Conservation (phyloP, 768 basidiomycete genomes). For the Tulasnella sp. region DNA sequence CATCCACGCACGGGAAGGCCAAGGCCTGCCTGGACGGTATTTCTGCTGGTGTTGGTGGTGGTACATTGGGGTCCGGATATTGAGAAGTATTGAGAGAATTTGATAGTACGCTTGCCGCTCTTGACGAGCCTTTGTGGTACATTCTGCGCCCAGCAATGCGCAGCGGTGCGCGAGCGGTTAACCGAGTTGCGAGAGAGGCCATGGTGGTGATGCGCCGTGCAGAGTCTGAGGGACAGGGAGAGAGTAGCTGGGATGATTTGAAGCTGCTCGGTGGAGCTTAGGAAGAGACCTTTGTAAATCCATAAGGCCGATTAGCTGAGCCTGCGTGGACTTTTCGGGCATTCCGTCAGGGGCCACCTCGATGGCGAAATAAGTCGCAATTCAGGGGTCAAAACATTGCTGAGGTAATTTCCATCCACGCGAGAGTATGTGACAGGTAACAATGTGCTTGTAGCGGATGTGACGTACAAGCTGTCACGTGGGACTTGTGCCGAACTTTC, state of each 20-base stretch:
- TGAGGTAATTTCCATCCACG: constrained; percentile 3
- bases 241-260: not conserved
- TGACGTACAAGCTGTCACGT: not conserved
- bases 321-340: not conserved
- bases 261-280: constrained; percentile 3
- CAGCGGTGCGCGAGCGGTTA: constrained; percentile 3
- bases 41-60: not conserved
- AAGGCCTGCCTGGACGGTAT: constrained; percentile 15
- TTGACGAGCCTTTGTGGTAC: constrained; percentile 7
- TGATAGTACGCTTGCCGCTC: constrained; percentile 12
- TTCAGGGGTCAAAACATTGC: constrained; percentile 13
- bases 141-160: not conserved
- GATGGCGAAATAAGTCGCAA: constrained; percentile 12
- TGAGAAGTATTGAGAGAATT: not conserved
- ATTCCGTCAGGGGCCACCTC: not conserved
- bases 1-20: constrained; percentile 76
- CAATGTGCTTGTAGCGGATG: not conserved
- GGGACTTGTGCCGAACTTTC: not conserved
- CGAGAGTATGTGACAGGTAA: not conserved
- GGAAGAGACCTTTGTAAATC: not conserved
- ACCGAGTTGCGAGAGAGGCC: not conserved
- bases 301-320: constrained; percentile 1
- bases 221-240: not conserved
- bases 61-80: not conserved
- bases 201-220: not conserved